Evolutionary conservation across 805 yeast genomes (phyloP).

Genomic region (Sugiyamaella floridensis): DNA sequence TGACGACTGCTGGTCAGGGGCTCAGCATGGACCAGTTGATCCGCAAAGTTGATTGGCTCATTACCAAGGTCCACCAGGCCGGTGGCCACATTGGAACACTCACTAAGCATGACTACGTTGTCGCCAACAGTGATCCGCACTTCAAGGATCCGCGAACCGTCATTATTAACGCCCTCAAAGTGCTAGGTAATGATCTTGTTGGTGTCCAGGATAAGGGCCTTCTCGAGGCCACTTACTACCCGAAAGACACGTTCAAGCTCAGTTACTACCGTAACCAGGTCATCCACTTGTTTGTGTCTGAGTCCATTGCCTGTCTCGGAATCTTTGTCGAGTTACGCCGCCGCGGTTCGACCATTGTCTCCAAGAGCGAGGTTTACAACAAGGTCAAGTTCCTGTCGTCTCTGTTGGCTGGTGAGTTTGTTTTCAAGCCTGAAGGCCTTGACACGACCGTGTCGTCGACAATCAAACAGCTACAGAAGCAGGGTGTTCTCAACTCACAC

Average conservation of each 20-base stretch:
- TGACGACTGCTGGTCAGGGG: conserved; percentile 36
- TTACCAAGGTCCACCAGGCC: conserved; percentile 28
- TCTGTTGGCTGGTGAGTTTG: conserved; percentile 35
- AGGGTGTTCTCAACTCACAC: conserved; percentile 26
- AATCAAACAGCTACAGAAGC: conserved; percentile 24
- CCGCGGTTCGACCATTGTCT: conserved; percentile 19
- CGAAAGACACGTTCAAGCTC: conserved; percentile 48
- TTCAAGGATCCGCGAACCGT: conserved; percentile 26
- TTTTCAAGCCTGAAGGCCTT: conserved; percentile 33
- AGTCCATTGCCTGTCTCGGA: conserved; percentile 42
- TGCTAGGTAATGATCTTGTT: conserved; percentile 34
- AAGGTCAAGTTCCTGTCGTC: conserved; percentile 32
- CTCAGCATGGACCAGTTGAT: conserved; percentile 32
- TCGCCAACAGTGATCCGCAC: conserved; percentile 15
- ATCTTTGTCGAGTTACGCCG: conserved; percentile 30
- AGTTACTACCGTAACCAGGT: conserved; percentile 52
- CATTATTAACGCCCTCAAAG: conserved; percentile 34
- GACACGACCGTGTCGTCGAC: conserved; percentile 29
- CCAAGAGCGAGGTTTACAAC: conserved; percentile 24
- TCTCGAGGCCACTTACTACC: conserved; percentile 33
- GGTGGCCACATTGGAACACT: conserved; percentile 37
- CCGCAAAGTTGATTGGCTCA: conserved; percentile 32
- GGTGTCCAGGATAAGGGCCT: conserved; percentile 28
- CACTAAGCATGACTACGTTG: conserved; percentile 15
- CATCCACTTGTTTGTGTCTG: conserved; percentile 48